Conservation (phyloP, 495 filamentous ascomycete genomes). For the Talaromyces adpressus region DNA sequence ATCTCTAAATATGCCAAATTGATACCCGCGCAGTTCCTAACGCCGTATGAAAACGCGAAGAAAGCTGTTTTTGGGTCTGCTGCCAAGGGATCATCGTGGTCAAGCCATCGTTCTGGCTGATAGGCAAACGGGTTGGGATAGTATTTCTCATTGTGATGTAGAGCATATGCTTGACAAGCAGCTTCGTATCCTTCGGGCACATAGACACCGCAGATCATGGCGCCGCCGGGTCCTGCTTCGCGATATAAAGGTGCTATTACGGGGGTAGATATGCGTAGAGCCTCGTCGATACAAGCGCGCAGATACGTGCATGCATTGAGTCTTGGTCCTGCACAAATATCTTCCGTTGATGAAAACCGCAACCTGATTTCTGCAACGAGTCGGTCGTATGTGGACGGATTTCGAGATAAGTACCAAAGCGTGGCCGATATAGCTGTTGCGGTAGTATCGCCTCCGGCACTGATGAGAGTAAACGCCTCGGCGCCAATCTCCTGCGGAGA, state of each 20-base stretch:
- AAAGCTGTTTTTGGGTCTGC: background rate
- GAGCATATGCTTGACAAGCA: background rate
- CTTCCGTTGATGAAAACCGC: background rate
- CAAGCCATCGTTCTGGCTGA: background rate
- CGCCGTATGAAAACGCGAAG: background rate
- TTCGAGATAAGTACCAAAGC: too few species aligned
- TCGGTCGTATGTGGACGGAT: too few species aligned
- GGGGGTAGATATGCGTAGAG: background rate
- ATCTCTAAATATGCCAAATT: background rate
- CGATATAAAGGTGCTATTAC: background rate
- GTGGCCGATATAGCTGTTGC: too few species aligned
- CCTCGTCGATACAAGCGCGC: background rate
- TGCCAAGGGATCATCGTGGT: background rate
- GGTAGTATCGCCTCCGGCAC: too few species aligned
- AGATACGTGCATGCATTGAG: background rate
- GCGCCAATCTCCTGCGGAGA: too few species aligned
- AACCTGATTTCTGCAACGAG: too few species aligned
- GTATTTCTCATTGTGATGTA: constrained; percentile 2
- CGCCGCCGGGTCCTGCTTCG: background rate
- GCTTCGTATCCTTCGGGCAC: background rate
- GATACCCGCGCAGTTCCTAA: background rate
- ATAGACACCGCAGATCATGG: background rate
- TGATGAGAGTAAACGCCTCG: too few species aligned
- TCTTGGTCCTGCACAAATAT: background rate
- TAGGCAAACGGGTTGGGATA: background rate